Base-by-base conservation (phyloP, 805 yeast genomes). In the Zygoascus tannicola region DNA sequence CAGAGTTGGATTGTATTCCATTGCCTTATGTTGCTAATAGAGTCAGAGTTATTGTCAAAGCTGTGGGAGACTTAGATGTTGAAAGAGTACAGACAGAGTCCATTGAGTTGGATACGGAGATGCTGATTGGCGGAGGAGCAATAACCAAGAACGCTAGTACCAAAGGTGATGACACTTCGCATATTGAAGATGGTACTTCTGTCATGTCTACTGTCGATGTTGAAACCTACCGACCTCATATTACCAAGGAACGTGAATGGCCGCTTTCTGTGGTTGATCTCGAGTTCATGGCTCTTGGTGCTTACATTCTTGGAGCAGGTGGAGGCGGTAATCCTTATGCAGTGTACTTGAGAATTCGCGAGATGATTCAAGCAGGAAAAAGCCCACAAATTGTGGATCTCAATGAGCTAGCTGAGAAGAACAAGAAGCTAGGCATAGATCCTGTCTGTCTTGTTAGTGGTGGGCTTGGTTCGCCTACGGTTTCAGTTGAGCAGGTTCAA, bases 321-420 rank as follows among this genome's bases (percentile, higher is more conserved):
- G 76, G 76, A 10, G 76, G 76, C 22, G 76, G 76, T 35, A 63
- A 64, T 41, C 75, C 76, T 19, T 68, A 70, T 53, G 56, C 71
- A 3, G 52, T 51, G n/a, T 68, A 50, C 47, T 53, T 71, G 30
- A 66, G 64, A 36, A 50, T 61, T 1, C 36, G 42, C 36, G 63
- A 64, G 40, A 44, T 57, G 38, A 38, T 70, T n/a, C 48, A 66
- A 34, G 40, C 50, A 2, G 75, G 74, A 5, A 64, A 57, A 15
- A 43, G 43, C 1, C 56, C 68, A 21, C 54, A 40, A 33, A 65
- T 71, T 12, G 54, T 70, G 38, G 67, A 67, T 50, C 44, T 62
- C 32, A 57, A 59, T 22, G 68, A 62, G 50, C 47, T 57, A 10
- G 50, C 22, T 44, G 43, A 36, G 41, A 15, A n/a, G 26, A 35